Percentiles rank a stretch among this genome's conserved stretches.
Conservation (phyloP, 208 protist genomes). For the Wallacemonas sp. region DNA sequence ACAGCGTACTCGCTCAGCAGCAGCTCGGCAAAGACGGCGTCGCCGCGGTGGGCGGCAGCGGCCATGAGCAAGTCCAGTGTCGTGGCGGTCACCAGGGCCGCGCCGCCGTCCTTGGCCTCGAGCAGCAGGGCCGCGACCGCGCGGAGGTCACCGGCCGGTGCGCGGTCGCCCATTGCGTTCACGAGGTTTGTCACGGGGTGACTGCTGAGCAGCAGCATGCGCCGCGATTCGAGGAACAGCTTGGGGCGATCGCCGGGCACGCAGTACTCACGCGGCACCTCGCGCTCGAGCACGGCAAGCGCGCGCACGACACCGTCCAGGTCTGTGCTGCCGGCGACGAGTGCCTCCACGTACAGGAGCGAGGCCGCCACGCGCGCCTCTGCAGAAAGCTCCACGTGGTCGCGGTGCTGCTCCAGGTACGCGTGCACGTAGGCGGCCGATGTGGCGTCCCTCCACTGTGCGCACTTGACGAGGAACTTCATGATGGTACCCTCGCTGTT, state of each 20-base stretch:
- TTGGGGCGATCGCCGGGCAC: conserved; percentile 52
- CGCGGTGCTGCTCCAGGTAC: conserved; percentile 35
- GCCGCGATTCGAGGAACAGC: conserved; percentile 48
- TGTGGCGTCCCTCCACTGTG: conserved; percentile 50
- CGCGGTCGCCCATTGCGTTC: conserved; percentile 1
- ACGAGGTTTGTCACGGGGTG: conserved; percentile 67
- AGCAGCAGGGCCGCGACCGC: neutral
- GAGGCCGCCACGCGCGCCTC: conserved; percentile 38
- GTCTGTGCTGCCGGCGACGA: conserved; percentile 27
- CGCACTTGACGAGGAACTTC: conserved; percentile 81
- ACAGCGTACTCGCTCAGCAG: conserved; percentile 40
- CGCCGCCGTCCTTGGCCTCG: conserved; percentile 5
- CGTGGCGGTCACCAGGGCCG: conserved; percentile 35
- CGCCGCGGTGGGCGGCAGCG: conserved; percentile 45
- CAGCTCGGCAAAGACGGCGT: conserved; percentile 38
- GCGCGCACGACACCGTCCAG: conserved; percentile 34
- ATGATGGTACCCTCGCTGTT: conserved; percentile 74
- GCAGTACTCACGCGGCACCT: conserved; percentile 36
- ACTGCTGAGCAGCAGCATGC: conserved; percentile 49
- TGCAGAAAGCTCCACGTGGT: conserved; percentile 23
- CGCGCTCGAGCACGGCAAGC: conserved; percentile 50
- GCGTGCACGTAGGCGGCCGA: conserved; percentile 42
- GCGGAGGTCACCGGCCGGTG: conserved; percentile 4
- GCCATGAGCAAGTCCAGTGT: conserved; percentile 75
- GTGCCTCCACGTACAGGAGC: conserved; percentile 58